Evolutionary conservation across 2,329 filamentous ascomycete species (phyloP).

Genomic region (Gnomoniopsis sp.): DNA sequence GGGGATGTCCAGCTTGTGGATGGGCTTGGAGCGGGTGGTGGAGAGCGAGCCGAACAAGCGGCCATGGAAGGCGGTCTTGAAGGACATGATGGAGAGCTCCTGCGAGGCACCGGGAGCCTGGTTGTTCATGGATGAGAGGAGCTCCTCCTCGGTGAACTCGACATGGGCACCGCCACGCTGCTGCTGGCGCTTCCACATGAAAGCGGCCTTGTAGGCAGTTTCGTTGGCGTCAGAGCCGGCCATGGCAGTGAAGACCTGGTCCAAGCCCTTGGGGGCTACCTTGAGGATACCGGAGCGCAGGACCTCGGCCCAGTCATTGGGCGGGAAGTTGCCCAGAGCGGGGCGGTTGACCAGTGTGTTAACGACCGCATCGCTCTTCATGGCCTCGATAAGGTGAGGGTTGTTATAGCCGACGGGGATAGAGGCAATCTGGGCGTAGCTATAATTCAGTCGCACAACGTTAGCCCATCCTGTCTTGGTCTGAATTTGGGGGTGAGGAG

Average conservation of each 20-base stretch:
- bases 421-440: conserved; percentile 87
- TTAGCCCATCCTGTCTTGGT: neutral
- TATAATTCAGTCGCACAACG: conserved; percentile 27
- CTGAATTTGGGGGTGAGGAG: neutral
- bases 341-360: conserved; percentile 82
- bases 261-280: conserved; percentile 76
- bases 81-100: conserved; percentile 77
- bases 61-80: conserved; percentile 86
- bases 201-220: conserved; percentile 90
- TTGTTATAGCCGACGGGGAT: conserved; percentile 95
- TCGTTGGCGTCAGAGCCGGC: conserved; percentile 92
- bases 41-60: conserved; percentile 84
- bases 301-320: conserved; percentile 76
- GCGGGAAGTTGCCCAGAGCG: conserved; percentile 86
- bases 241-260: conserved; percentile 89
- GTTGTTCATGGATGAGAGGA: conserved; percentile 75
- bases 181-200: conserved; percentile 83
- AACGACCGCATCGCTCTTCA: conserved; percentile 74
- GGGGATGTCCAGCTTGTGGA: conserved; percentile 93
- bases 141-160: conserved; percentile 77
- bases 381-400: conserved; percentile 66
- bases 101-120: conserved; percentile 70
- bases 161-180: conserved; percentile 74
- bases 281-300: conserved; percentile 77
- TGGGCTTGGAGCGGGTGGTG: conserved; percentile 87